Conservation (phyloP, 2,329 filamentous ascomycete genomes). For the Penicillium hesseltinei region DNA sequence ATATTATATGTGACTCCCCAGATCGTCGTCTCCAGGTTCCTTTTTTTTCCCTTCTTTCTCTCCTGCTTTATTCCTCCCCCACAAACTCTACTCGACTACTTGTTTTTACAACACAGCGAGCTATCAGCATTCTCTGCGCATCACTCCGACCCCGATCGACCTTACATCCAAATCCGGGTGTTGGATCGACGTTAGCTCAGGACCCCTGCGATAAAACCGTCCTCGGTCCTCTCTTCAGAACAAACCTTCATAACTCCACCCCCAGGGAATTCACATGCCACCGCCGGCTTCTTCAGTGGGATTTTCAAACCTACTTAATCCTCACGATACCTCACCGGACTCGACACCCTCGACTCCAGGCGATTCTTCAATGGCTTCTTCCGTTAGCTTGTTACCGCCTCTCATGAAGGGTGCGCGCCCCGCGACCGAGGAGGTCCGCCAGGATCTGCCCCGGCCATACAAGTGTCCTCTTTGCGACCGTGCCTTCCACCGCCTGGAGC, state of each 20-base stretch:
- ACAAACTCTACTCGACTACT: not conserved
- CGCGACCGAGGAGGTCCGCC: constrained; percentile 59
- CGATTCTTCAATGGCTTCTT: constrained; percentile 43
- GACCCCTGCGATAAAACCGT: constrained; percentile 20
- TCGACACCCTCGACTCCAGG: constrained; percentile 22
- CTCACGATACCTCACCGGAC: constrained; percentile 46
- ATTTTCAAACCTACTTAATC: constrained; percentile 72
- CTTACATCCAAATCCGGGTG: constrained; percentile 22
- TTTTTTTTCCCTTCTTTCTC: constrained; percentile 8
- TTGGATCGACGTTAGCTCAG: constrained; percentile 30
- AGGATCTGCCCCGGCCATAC: constrained; percentile 91
- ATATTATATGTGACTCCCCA: constrained; percentile 29
- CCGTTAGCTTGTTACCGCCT: constrained; percentile 46
- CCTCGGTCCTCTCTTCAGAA: constrained; percentile 8
- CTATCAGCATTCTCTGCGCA: not conserved
- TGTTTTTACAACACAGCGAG: not conserved
- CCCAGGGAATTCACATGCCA: constrained; percentile 62
- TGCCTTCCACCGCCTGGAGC: constrained; percentile 96
- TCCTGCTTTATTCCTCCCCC: constrained; percentile 5
- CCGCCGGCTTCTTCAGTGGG: constrained; percentile 69
- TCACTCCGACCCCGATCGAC: constrained; percentile 1
- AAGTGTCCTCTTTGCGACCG: constrained; percentile 98
- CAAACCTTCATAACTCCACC: not conserved
- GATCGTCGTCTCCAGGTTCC: constrained; percentile 29
- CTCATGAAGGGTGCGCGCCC: constrained; percentile 51